These are phyloP conservation scores for Collybia nuda DNA, from an alignment of 768 basidiomycete genomes.

Conservation along the genomic window DNA sequence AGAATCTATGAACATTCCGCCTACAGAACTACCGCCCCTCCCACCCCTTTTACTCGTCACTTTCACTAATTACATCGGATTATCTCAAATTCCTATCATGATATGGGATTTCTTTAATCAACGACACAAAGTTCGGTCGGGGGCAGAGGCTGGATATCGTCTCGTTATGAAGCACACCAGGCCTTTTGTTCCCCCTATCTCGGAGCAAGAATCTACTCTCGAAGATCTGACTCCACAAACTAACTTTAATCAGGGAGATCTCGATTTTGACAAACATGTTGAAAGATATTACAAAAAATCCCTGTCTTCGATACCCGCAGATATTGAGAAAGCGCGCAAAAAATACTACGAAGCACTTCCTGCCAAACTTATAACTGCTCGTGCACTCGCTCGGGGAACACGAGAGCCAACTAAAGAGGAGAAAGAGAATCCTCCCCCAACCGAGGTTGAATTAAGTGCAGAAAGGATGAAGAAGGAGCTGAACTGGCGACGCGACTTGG, in stretches of 20 bases:
- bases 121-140: conserved; percentile 73
- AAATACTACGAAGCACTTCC: conserved; percentile 77
- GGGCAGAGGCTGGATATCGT: conserved; percentile 79
- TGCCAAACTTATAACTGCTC: conserved; percentile 64
- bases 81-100: conserved; percentile 86
- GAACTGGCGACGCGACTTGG: conserved; percentile 77
- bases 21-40: conserved; percentile 60
- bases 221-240: conserved; percentile 20
- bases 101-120: conserved; percentile 92
- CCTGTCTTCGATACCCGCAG: conserved; percentile 45
- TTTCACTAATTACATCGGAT: conserved; percentile 75
- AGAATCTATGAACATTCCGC: conserved; percentile 43
- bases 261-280: conserved; percentile 69
- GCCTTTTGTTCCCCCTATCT: conserved; percentile 46
- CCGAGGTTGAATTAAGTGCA: conserved; percentile 84
- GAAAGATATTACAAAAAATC: conserved; percentile 75
- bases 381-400: conserved; percentile 70
- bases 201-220: conserved; percentile 17
- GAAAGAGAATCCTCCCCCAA: conserved; percentile 70
- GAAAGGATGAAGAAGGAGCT: conserved; percentile 89
- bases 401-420: conserved; percentile 90
- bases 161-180: conserved; percentile 66
- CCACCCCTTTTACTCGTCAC: conserved; percentile 81
- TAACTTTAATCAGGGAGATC: conserved; percentile 45
- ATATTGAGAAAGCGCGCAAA: conserved; percentile 67